Base-by-base conservation (phyloP, 2,329 filamentous ascomycete genomes). In the Onygenales sp. region DNA sequence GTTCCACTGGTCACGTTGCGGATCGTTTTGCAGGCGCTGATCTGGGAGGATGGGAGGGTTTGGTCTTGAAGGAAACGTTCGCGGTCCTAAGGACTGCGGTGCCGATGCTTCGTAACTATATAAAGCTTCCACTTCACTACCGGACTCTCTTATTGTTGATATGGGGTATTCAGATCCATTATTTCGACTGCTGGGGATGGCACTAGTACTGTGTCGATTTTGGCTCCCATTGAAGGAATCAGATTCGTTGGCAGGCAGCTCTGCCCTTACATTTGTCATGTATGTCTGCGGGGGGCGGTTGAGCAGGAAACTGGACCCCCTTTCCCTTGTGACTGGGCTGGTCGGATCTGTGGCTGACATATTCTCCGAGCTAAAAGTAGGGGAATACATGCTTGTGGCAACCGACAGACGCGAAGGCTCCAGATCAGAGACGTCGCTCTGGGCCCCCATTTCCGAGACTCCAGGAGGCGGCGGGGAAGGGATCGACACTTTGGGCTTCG, bases 151-250 rank as follows among this genome's bases (percentile, higher is more conserved):
- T 51, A 51, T 43, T 35, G 49, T 51, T n/a, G 39, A 31, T 8
- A 43, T 51, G 7, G 38, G 32, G 39, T 33, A 43, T 43, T 51
- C 31, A 51, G 41, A 35, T 13, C n/a, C 49, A 51, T 43, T 51
- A 27, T 51, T 51, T 43, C 39, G 42, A 41, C 41, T 39, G 45
- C 36, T 47, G 45, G 48, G 32, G 41, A 10, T 11, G 13, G 48
- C 6, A 14, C 31, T 33, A 27, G 7, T 13, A 14, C 38, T 43
- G 39, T 21, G 35, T 13, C 9, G 41, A 31, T 35, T 5, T 13
- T 27, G 39, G 6, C 17, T 21, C 13, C 27, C 38, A 11, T 43
- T 27, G 32, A 51, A 9, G 21, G 13, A 7, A 13, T 51, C 49
- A 14, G 5, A 33, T 5, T 36, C 38, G 35, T 43, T 51, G 39